Conservation (phyloP, 73 alveolate genomes). For the Breviolum minutum region DNA sequence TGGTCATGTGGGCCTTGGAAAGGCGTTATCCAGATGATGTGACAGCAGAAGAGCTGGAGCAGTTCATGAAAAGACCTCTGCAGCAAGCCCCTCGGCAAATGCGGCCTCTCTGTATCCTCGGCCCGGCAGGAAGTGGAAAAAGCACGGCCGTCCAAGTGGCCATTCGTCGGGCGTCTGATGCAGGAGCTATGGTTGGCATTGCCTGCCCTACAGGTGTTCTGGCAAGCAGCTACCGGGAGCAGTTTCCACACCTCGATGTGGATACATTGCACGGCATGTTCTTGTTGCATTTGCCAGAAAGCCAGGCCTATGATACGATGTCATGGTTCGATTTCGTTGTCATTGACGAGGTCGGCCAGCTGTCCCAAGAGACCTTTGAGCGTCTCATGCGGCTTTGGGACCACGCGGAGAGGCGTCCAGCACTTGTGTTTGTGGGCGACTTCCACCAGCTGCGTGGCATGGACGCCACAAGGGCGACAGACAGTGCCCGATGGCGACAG, state of each 20-base stretch:
- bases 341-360: constrained; percentile 22
- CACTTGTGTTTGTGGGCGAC: constrained; percentile 31
- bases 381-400: constrained; percentile 37
- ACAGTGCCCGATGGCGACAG: constrained; percentile 18
- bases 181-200: not conserved
- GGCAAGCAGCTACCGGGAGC: constrained; percentile 20
- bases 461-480: not conserved
- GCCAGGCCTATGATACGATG: not conserved
- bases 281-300: not conserved
- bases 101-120: not conserved
- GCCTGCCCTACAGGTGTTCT: constrained; percentile 1
- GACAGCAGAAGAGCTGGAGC: not conserved
- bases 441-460: constrained; percentile 2
- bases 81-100: not conserved
- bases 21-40: not conserved
- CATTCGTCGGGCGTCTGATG: not conserved
- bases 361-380: constrained; percentile 45
- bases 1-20: not conserved
- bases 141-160: constrained; percentile 9
- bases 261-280: not conserved
- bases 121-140: constrained; percentile 7
- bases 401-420: constrained; percentile 10
- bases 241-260: constrained; percentile 34
- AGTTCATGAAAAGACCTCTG: not conserved
- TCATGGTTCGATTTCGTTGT: not conserved